Conservation (phyloP, 345 rosid genomes). For the Arabidopsis suecica region DNA sequence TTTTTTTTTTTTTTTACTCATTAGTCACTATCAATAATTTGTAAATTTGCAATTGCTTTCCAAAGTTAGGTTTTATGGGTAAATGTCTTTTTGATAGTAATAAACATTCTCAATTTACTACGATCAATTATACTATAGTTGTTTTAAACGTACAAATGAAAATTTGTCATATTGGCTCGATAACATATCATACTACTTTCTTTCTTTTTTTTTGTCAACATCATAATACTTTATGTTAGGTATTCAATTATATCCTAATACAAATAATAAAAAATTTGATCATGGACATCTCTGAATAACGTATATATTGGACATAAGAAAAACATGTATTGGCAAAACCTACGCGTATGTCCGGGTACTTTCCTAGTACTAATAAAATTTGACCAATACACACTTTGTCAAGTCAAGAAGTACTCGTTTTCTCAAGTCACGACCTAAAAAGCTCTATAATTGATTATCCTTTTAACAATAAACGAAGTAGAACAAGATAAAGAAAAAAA, state of each 20-base stretch:
- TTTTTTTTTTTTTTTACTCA: too few relatives aligned
- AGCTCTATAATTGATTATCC: background rate
- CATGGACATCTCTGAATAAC: background rate
- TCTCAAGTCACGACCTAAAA: background rate
- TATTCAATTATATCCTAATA: too few relatives aligned
- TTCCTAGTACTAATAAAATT: background rate
- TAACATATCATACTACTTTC: background rate
- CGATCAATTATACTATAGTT: background rate
- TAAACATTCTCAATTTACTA: background rate
- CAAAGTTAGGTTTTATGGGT: background rate
- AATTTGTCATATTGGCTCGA: background rate
- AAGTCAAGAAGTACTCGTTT: background rate
- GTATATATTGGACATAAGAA: background rate
- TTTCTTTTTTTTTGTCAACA: too few relatives aligned
- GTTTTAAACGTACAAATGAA: background rate
- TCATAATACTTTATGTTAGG: background rate
- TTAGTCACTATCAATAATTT: too few relatives aligned
- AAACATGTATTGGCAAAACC: background rate
- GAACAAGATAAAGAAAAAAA: background rate
- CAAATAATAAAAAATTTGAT: background rate
- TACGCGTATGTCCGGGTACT: background rate
- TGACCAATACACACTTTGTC: background rate
- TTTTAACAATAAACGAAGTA: background rate
- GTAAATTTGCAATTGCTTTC: background rate
- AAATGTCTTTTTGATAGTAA: background rate